Evolutionary conservation across 1,139 yeast genomes (phyloP), one percentile per base, ranked within the genome.

Genomic region (Kurtzmaniella quercitrusa): DNA sequence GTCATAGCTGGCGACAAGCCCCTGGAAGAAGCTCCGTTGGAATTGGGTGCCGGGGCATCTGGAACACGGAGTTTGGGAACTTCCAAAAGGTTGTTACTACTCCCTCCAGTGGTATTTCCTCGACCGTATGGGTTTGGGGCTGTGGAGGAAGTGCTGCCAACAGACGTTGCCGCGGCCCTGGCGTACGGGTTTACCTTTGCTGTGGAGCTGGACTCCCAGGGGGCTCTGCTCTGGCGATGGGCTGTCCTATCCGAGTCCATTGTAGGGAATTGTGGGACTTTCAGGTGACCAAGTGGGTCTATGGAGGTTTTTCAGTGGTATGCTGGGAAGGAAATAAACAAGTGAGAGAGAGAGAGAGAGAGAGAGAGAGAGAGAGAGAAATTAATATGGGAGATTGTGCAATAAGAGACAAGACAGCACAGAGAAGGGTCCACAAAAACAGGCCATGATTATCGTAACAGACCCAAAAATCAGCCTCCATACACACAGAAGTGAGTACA

Each of bases 151-250:
- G 31, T 27, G 14, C 31, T 27, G 8, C 49, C 51, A 19, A 39
- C 41, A 17, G 39, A 18, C 10, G 49, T 52, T 5, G 60, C 51
- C 45, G 58, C 59, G 39, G 65, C 66, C 42, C 56, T 56, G 41
- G 73, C 71, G 46, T 70, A 70, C 1, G 75, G 75, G 46, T 69
- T 67, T 45, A 45, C 29, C 24, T 51, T 54, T 21, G 53, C 43
- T 44, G 56, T 58, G 43, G 46, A 51, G 19, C 53, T 45, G 36
- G 51, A 52, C 54, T 62, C 71, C 78, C 78, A 73, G 9, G 76
- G 75, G 1, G 78, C 77, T 46, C 66, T 61, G 53, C 76, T 70
- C 53, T 72, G 70, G 21, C 77, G 60, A 48, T 70, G 66, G 4
- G 65, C 55, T 16, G 59, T 59, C 50, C 59, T 62, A 21, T 63